phyloP scores from a whole-genome alignment of 2,329 filamentous ascomycete genomes.

The Xylaria sp. region DNA sequence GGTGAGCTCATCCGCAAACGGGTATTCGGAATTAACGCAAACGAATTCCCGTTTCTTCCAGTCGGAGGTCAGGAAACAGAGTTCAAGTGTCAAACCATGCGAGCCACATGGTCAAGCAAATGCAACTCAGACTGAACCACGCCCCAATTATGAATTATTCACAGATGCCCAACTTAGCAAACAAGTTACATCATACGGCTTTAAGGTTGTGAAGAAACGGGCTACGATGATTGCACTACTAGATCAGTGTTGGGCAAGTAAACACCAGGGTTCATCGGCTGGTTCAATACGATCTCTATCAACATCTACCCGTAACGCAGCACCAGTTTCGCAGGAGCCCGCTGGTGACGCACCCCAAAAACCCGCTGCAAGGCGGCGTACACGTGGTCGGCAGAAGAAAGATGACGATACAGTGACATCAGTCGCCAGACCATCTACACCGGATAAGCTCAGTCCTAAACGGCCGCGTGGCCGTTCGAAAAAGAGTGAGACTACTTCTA shows the following conservation, averaged over 20 bases:
- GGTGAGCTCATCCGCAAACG: constrained; percentile 17
- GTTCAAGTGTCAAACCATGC: background rate
- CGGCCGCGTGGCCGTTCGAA: constrained; percentile 29
- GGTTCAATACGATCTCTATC: constrained; percentile 37
- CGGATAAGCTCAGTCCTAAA: constrained; percentile 25
- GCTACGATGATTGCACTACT: constrained; percentile 76
- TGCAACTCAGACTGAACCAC: constrained; percentile 30
- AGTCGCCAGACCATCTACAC: background rate
- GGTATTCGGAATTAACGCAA: constrained; percentile 5
- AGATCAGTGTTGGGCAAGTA: constrained; percentile 76
- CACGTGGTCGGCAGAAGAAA: constrained; percentile 35
- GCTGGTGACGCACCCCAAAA: constrained; percentile 20
- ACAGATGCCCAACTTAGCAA: constrained; percentile 72
- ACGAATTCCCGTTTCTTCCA: constrained; percentile 38
- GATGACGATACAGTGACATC: background rate
- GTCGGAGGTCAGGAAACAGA: constrained; percentile 27
- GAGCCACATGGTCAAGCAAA: background rate
- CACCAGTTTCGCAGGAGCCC: constrained; percentile 32
- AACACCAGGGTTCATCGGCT: constrained; percentile 50
- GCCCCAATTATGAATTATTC: constrained; percentile 69
- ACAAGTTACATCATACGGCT: constrained; percentile 73
- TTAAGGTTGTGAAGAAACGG: constrained; percentile 76
- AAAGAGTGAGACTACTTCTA: constrained; percentile 13
- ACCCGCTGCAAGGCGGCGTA: constrained; percentile 26
- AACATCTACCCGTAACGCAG: constrained; percentile 38